These are phyloP conservation scores for Murraya paniculata DNA, from an alignment of 345 rosid species.

Conservation along the genomic window DNA sequence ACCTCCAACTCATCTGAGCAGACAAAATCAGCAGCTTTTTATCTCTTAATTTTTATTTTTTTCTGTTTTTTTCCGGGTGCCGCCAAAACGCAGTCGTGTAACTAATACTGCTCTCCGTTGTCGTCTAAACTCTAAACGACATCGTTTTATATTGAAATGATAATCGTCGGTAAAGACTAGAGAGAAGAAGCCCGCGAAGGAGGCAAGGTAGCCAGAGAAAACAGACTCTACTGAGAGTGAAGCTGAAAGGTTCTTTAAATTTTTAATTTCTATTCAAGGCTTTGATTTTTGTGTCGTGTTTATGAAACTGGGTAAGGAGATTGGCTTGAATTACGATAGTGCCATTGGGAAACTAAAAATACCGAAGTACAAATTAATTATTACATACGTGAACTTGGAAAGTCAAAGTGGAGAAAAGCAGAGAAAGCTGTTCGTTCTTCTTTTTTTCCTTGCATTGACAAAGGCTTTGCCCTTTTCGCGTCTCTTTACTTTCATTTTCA, in stretches of 20 bases:
- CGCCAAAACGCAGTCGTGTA: neutral
- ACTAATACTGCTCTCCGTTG: too few species aligned
- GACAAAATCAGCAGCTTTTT: neutral
- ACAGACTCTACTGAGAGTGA: neutral
- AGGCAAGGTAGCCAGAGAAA: constrained; percentile 9
- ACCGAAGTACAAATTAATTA: neutral
- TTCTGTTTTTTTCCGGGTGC: neutral
- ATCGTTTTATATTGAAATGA: too few species aligned
- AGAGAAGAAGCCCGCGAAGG: constrained; percentile 29
- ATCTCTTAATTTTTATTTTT: too few species aligned
- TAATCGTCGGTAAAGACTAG: too few species aligned
- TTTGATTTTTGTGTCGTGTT: neutral
- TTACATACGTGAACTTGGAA: neutral
- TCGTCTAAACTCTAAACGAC: too few species aligned
- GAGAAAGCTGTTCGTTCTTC: neutral
- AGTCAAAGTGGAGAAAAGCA: neutral
- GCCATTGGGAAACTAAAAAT: neutral
- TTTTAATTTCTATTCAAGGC: neutral
- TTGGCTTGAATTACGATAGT: constrained; percentile 4
- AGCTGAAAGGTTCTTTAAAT: too few species aligned
- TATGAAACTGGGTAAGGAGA: neutral
- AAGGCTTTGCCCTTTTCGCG: neutral
- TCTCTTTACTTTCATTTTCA: neutral
- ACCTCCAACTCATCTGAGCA: constrained; percentile 19
- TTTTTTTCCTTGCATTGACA: neutral